These are phyloP conservation scores for Rugosomyces carneus DNA, from an alignment of 1,284 basidiomycete genomes.

Conservation along the genomic window DNA sequence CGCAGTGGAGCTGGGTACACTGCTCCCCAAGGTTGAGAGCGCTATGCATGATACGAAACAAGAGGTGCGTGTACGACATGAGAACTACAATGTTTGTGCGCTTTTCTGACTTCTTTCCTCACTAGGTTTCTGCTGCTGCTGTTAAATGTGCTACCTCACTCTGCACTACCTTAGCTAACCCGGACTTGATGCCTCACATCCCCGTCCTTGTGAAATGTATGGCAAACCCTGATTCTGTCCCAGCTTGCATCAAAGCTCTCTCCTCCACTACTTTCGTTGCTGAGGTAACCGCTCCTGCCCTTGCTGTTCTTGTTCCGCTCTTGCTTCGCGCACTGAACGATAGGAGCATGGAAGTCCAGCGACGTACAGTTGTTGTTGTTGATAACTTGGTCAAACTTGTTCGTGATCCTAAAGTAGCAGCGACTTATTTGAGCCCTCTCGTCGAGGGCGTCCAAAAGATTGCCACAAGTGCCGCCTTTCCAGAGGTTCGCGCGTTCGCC, in stretches of 20 bases:
- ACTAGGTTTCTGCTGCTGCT: slow-evolving; percentile 82
- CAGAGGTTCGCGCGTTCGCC: slow-evolving; percentile 91
- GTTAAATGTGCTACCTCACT: slow-evolving; percentile 91
- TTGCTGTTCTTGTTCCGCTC: slow-evolving; percentile 94
- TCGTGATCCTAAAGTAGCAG: slow-evolving; percentile 86
- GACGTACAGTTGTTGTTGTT: slow-evolving; percentile 85
- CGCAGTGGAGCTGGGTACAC: slow-evolving; percentile 76
- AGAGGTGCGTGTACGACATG: slow-evolving; percentile 51
- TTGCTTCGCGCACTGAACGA: slow-evolving; percentile 92
- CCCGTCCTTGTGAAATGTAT: slow-evolving; percentile 92
- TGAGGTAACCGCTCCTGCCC: slow-evolving; percentile 93
- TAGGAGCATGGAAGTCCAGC: slow-evolving; percentile 92
- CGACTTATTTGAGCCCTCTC: slow-evolving; percentile 82
- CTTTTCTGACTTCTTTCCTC: background rate
- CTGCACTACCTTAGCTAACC: slow-evolving; percentile 90
- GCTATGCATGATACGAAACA: slow-evolving; percentile 98
- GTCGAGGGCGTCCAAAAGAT: slow-evolving; percentile 92
- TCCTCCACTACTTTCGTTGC: slow-evolving; percentile 96
- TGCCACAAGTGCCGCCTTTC: slow-evolving; percentile 89
- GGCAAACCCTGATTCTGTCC: slow-evolving; percentile 83
- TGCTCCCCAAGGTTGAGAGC: slow-evolving; percentile 83
- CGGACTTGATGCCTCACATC: slow-evolving; percentile 90
- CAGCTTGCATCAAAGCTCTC: slow-evolving; percentile 93
- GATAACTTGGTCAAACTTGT: slow-evolving; percentile 99
- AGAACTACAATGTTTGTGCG: background rate